These are phyloP conservation scores for Themeda triandra DNA, from an alignment of 176 grass and related monocot species.

Conservation along the genomic window DNA sequence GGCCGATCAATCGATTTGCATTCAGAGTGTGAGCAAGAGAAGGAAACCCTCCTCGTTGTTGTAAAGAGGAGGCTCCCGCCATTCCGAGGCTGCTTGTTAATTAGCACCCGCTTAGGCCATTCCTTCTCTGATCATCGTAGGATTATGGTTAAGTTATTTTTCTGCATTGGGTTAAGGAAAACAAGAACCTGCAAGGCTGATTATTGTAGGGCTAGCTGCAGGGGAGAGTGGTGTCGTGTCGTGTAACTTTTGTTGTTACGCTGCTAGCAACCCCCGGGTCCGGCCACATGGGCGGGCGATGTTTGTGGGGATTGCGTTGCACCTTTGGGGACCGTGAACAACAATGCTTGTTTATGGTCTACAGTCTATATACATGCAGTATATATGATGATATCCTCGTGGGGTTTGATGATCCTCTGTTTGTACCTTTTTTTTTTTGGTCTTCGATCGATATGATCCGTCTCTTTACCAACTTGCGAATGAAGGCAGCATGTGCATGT, in stretches of 20 bases:
- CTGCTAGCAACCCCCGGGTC: constrained; percentile 20
- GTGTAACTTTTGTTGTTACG: constrained; percentile 33
- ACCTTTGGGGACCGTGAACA: constrained; percentile 6
- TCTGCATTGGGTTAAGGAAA: neutral
- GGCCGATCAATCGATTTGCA: neutral
- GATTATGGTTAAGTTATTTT: constrained; percentile 25
- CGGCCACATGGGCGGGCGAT: constrained; percentile 34
- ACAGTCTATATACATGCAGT: neutral
- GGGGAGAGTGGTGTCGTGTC: constrained; percentile 20
- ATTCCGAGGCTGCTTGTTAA: constrained; percentile 76
- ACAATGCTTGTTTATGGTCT: constrained; percentile 5
- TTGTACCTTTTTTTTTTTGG: neutral
- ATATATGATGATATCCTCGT: neutral
- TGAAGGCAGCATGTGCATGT: neutral
- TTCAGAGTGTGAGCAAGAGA: constrained; percentile 18
- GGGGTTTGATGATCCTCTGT: neutral
- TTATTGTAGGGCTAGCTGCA: constrained; percentile 2
- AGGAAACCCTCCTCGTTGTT: constrained; percentile 31
- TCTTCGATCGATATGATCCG: neutral
- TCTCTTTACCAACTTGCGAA: neutral
- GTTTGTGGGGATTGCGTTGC: constrained; percentile 20
- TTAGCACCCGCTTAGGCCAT: constrained; percentile 73
- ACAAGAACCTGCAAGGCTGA: neutral
- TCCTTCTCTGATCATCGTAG: constrained; percentile 37
- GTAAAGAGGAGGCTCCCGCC: constrained; percentile 43